Base-by-base conservation (phyloP, 106 monocot genomes). In the Platanthera guangdongensis region DNA sequence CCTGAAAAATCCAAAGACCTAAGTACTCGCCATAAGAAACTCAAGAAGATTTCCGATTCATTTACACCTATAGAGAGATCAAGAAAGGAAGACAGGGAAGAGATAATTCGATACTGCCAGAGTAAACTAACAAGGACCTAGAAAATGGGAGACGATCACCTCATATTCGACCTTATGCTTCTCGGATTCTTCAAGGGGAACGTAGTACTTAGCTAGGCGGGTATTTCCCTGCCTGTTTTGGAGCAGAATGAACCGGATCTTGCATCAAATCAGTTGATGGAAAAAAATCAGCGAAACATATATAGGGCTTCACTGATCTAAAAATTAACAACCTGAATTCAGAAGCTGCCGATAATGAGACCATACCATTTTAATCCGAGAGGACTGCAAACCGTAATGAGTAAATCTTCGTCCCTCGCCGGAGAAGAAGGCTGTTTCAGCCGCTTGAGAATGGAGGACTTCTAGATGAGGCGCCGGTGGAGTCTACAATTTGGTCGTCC, bases 141-240 rank as follows among this genome's bases (percentile, higher is more conserved):
- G 6, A 55, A 71, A 49, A 72, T 46, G 76, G 18, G 60, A 69
- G 19, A 71, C 7, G 51, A 60, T 30, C 9, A 96, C 96, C 89
- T 96, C 96, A 79, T 89, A 93, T 76, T 96, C 96, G 77, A 93
- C 93, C 81, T 88, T 96, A 83, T 96, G 96, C 87, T 96, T 96
- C 96, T 96, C 96, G 13, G 96, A 96, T 59, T 96, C 96, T 74
- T 96, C 96, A 48, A 96, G 86, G 14, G 96, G 93, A 14, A 93
- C 85, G 64, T 96, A 96, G 81, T 96, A 96, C 75, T 96, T 96
- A 15, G 93, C 96, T 51, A 96, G 93, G 59, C 96, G 90, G 57
- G 96, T 96, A 89, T 96, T 96, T 8, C 96, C 96, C 86, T 96
- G 96, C 78, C 96, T 78, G 52, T 96, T 96, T 80, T 96, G 96